Evolutionary conservation across 257 asterid species (phyloP).

Genomic region (Solanum medicagineum): DNA sequence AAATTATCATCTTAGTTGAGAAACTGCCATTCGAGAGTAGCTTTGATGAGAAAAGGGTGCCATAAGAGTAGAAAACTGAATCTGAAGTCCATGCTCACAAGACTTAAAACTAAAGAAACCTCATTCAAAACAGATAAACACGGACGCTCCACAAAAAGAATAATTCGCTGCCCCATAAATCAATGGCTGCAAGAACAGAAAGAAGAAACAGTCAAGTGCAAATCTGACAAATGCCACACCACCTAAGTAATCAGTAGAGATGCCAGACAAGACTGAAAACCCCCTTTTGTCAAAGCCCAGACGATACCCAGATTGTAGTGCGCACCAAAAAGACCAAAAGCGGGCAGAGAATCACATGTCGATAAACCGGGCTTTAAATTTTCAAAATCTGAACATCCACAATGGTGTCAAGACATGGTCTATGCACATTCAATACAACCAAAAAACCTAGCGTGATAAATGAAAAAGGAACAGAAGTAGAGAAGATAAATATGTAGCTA

Average conservation of each 20-base stretch:
- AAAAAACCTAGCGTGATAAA: neutral
- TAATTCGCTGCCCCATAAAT: neutral
- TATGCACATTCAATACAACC: neutral
- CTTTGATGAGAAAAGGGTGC: too few species aligned
- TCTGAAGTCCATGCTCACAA: neutral
- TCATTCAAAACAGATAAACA: neutral
- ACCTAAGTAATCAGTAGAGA: neutral
- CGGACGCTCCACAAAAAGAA: neutral
- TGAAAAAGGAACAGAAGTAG: too few species aligned
- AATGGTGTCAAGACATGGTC: neutral
- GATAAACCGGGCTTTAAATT: neutral
- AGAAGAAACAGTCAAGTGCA: too few species aligned
- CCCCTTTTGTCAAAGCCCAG: neutral
- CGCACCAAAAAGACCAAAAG: neutral
- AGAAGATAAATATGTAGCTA: neutral
- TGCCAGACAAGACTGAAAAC: too few species aligned
- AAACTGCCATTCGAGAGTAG: neutral
- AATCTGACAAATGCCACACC: neutral
- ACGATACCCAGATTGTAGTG: neutral
- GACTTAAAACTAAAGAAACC: neutral
- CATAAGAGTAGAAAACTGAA: neutral
- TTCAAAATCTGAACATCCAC: neutral
- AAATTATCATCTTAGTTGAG: too few species aligned
- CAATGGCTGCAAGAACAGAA: neutral
- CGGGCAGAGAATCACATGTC: neutral